Evolutionary conservation across 345 rosid genomes (phyloP).

Genomic region (Pugionium cornutum): DNA sequence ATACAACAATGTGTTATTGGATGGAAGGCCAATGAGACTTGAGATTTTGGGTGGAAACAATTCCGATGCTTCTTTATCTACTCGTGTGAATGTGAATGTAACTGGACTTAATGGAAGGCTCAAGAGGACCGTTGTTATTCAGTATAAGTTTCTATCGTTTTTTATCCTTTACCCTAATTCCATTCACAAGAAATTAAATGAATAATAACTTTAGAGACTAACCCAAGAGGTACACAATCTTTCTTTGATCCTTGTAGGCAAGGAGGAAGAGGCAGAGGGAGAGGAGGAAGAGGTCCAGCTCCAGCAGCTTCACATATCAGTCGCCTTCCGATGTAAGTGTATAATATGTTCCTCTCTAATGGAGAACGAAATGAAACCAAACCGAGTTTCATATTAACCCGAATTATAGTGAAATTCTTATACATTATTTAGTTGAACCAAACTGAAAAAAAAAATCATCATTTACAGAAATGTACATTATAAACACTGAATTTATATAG

Average conservation of each 20-base stretch:
- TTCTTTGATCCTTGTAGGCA: slow-evolving; percentile 27
- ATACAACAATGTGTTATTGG: slow-evolving; percentile 82
- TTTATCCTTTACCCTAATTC: background rate
- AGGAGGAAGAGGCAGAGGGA: slow-evolving; percentile 32
- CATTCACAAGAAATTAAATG: background rate
- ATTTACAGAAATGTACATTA: too few relatives aligned
- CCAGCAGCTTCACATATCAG: background rate
- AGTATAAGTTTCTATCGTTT: slow-evolving; percentile 43
- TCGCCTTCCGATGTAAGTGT: slow-evolving; percentile 36
- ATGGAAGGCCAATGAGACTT: slow-evolving; percentile 89
- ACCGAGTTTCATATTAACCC: background rate
- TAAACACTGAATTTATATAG: too few relatives aligned
- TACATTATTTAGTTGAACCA: too few relatives aligned
- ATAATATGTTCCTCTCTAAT: background rate
- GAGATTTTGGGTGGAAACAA: slow-evolving; percentile 68
- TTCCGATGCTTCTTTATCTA: slow-evolving; percentile 56
- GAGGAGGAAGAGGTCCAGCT: slow-evolving; percentile 33
- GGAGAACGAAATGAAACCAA: background rate
- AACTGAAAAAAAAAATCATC: too few relatives aligned
- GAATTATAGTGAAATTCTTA: too few relatives aligned
- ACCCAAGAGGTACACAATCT: background rate
- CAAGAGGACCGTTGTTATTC: slow-evolving; percentile 74
- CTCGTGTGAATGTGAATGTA: slow-evolving; percentile 63
- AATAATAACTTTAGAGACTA: background rate
- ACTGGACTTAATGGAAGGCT: slow-evolving; percentile 77